Evolutionary conservation across 805 yeast species (phyloP).

Genomic region (Debaryomyces tyrocola): DNA sequence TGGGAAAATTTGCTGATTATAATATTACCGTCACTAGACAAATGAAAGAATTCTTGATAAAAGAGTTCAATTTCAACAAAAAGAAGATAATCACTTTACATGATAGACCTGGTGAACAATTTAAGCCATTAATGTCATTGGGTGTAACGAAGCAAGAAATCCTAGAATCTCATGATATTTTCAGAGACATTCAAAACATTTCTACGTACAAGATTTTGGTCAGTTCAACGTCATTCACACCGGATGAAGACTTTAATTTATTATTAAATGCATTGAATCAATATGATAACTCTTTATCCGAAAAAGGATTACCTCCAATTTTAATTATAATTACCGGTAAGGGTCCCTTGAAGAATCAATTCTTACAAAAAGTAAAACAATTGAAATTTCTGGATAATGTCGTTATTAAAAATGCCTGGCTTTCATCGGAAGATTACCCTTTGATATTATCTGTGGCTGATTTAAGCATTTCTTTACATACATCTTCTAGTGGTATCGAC

Average conservation of each 20-base stretch:
- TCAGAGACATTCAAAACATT: slow-evolving; percentile 21
- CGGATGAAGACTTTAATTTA: slow-evolving; percentile 84
- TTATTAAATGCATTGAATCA: slow-evolving; percentile 65
- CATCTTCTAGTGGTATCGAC: slow-evolving; percentile 90
- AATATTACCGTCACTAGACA: slow-evolving; percentile 79
- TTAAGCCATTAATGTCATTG: slow-evolving; percentile 46
- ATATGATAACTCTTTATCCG: slow-evolving; percentile 46
- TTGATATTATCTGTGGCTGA: slow-evolving; percentile 73
- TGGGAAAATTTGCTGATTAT: slow-evolving; percentile 65
- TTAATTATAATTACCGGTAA: slow-evolving; percentile 91
- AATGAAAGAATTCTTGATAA: slow-evolving; percentile 61
- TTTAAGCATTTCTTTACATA: slow-evolving; percentile 85
- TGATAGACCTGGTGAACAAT: slow-evolving; percentile 80
- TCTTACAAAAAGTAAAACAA: slow-evolving; percentile 46
- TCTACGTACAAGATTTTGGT: slow-evolving; percentile 62
- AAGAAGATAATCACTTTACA: slow-evolving; percentile 62
- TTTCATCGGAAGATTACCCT: slow-evolving; percentile 78
- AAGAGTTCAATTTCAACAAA: slow-evolving; percentile 51
- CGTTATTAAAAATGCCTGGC: slow-evolving; percentile 69
- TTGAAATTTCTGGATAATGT: slow-evolving; percentile 50
- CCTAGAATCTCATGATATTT: slow-evolving; percentile 24
- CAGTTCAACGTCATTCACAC: slow-evolving; percentile 91
- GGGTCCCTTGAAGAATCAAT: slow-evolving; percentile 74
- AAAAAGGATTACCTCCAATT: slow-evolving; percentile 44
- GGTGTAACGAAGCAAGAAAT: slow-evolving; percentile 34